phyloP scores from a whole-genome alignment of 441 rosid genomes.

The Syzygium malaccense region DNA sequence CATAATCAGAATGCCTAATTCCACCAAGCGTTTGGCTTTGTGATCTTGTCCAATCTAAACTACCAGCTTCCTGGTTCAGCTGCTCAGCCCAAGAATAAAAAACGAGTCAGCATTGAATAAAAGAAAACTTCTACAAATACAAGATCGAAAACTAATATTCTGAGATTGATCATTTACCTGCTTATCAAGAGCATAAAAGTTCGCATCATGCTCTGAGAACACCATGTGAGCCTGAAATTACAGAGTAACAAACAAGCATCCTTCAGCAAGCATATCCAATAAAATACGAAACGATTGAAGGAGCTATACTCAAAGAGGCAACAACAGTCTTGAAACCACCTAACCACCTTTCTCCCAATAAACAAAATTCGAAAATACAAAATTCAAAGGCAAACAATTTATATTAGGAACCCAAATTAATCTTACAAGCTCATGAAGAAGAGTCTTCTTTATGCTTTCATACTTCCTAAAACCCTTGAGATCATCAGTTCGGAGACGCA shows the following conservation, averaged over 20 bases:
- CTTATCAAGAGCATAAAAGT: conserved; percentile 75
- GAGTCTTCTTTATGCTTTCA: conserved; percentile 83
- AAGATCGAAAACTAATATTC: neutral
- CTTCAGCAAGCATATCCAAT: neutral
- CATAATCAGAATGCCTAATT: conserved; percentile 15
- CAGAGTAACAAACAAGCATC: conserved; percentile 7
- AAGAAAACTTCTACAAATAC: neutral
- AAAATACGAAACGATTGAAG: neutral
- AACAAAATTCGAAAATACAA: neutral
- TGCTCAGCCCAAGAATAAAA: conserved; percentile 17
- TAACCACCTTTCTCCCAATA: neutral
- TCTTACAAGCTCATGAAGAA: conserved; percentile 91
- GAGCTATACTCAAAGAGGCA: neutral
- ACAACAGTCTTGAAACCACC: neutral
- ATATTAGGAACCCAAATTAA: neutral
- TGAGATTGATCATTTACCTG: conserved; percentile 42
- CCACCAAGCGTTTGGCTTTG: conserved; percentile 59
- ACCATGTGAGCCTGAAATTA: conserved; percentile 91
- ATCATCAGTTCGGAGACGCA: conserved; percentile 96
- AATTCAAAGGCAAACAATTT: neutral
- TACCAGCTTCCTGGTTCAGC: conserved; percentile 82
- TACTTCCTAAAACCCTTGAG: conserved; percentile 93
- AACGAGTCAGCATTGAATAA: neutral
- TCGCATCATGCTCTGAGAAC: conserved; percentile 81
- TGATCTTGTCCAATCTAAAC: conserved; percentile 92